phyloP scores from a whole-genome alignment of 75 land plant species.

The Cryptomeria japonica region DNA sequence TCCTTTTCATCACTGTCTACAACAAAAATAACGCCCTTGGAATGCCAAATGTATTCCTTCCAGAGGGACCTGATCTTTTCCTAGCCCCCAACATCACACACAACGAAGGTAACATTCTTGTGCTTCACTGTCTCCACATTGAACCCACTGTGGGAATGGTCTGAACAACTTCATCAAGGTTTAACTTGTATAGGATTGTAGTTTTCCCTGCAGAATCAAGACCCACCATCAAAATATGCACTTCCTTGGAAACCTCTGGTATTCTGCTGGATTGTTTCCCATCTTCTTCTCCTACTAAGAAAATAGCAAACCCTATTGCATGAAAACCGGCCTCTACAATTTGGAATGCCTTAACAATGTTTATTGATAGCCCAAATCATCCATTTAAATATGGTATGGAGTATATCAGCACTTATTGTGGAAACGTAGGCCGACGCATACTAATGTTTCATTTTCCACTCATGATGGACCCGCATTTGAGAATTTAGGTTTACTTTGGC shows the following conservation, averaged over 20 bases:
- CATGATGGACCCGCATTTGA: no score
- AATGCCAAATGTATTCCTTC: conserved; percentile 2
- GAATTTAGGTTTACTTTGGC: no score
- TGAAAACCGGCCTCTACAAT: no score
- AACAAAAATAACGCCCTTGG: neutral
- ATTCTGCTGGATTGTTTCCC: neutral
- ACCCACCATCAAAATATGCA: conserved; percentile 24
- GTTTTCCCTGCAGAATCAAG: conserved; percentile 25
- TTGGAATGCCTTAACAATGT: no score
- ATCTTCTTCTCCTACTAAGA: neutral
- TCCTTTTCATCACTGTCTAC: neutral
- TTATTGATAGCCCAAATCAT: no score
- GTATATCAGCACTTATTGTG: no score
- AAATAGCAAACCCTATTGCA: no score
- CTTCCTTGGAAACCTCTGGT: neutral
- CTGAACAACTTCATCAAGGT: conserved; percentile 23
- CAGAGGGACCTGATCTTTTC: conserved; percentile 4
- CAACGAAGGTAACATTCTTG: conserved; percentile 22
- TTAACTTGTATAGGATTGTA: conserved; percentile 25
- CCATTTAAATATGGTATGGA: no score
- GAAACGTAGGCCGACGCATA: no score
- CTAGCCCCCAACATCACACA: conserved; percentile 39
- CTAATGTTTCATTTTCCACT: no score
- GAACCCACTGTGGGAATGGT: conserved; percentile 31
- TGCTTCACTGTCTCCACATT: conserved; percentile 22